These are phyloP conservation scores for Alopecurus myosuroides DNA, from an alignment of 176 grass and related monocot species.

Conservation along the genomic window DNA sequence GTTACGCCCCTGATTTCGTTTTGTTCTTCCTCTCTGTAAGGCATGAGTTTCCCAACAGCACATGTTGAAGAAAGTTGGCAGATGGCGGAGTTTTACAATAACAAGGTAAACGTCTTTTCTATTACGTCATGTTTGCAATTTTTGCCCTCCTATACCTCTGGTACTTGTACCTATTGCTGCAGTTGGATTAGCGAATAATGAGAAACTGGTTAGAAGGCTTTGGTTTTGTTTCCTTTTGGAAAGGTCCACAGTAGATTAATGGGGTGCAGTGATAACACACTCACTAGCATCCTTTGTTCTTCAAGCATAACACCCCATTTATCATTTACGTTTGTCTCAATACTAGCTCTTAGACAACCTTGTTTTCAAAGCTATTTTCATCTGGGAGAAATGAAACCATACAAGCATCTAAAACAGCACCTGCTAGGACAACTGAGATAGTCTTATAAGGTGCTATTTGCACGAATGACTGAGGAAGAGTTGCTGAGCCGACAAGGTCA, in stretches of 20 bases:
- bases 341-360: neutral
- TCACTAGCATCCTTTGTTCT: neutral
- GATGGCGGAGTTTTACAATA: slow-evolving; percentile 99
- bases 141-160: neutral
- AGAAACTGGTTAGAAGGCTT: neutral
- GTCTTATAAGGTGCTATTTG: neutral
- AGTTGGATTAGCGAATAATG: neutral
- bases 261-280: neutral
- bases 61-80: slow-evolving; percentile 99
- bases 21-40: slow-evolving; percentile 29
- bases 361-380: neutral
- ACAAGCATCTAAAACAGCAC: neutral
- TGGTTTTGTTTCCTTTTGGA: neutral
- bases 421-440: neutral
- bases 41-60: slow-evolving; percentile 91
- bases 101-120: slow-evolving; percentile 75
- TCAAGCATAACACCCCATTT: neutral
- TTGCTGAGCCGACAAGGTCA: neutral
- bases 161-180: neutral
- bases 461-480: neutral
- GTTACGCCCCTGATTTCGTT: slow-evolving; percentile 4
- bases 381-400: neutral
- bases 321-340: neutral
- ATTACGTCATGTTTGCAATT: neutral
- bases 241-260: neutral